phyloP scores from a whole-genome alignment of 1,284 basidiomycete genomes.

The Dichomitus squalens region DNA sequence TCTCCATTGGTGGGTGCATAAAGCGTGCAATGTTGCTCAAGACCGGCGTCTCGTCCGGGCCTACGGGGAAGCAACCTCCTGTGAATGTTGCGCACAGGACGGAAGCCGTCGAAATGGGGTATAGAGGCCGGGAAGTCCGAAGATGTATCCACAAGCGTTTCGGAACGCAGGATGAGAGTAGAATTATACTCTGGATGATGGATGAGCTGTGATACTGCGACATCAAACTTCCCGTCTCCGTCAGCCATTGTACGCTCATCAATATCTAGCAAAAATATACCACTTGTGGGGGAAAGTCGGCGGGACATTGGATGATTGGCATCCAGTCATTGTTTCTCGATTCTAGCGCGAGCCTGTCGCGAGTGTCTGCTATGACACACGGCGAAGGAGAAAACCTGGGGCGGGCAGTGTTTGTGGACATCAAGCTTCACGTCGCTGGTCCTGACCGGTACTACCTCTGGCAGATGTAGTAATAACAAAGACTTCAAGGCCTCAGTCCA shows the following conservation, averaged over 20 bases:
- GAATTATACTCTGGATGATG: slow-evolving; percentile 86
- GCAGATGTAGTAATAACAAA: no score
- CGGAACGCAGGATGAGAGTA: slow-evolving; percentile 78
- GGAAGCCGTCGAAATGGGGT: slow-evolving; percentile 45
- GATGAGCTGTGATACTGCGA: slow-evolving; percentile 64
- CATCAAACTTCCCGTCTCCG: slow-evolving; percentile 54
- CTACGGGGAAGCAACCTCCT: slow-evolving; percentile 72
- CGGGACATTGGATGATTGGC: slow-evolving; percentile 43
- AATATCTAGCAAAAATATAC: slow-evolving; percentile 30
- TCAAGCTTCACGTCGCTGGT: neutral
- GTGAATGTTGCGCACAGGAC: slow-evolving; percentile 50
- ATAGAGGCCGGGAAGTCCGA: slow-evolving; percentile 37
- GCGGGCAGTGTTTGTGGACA: neutral
- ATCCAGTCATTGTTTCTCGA: slow-evolving; percentile 28
- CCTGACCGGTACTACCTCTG: no score
- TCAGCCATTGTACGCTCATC: neutral
- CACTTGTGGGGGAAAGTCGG: slow-evolving; percentile 45
- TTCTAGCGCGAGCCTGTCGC: neutral
- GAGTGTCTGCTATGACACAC: neutral
- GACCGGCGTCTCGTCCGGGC: slow-evolving; percentile 62
- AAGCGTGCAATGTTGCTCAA: slow-evolving; percentile 79
- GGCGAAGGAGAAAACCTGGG: slow-evolving; percentile 20
- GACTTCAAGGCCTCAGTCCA: no score
- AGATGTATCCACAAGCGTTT: slow-evolving; percentile 53
- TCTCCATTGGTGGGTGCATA: slow-evolving; percentile 41